Evolutionary conservation across 2,329 filamentous ascomycete genomes (phyloP).

Genomic region (Thermoascus crustaceus): DNA sequence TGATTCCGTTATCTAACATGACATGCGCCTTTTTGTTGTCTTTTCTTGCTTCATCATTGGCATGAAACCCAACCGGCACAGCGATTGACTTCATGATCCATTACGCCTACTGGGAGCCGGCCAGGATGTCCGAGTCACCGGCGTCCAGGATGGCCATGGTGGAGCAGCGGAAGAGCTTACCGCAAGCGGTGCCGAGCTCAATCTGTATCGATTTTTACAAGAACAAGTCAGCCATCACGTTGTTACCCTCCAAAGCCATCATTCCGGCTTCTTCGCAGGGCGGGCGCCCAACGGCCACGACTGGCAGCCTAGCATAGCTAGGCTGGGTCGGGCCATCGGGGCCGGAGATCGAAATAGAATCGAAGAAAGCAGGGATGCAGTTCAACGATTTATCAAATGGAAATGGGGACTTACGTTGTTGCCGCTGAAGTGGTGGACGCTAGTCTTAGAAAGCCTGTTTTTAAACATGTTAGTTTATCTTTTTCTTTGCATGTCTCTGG

Average conservation of each 20-base stretch:
- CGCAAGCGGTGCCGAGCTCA: constrained; percentile 94
- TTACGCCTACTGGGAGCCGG: constrained; percentile 13
- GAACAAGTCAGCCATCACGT: constrained; percentile 48
- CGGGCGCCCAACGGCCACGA: constrained; percentile 13
- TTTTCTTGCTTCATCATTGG: no score
- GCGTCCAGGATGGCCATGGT: constrained; percentile 96
- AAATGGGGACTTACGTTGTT: constrained; percentile 78
- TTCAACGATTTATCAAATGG: constrained; percentile 20
- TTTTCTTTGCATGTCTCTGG: no score
- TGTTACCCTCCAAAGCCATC: constrained; percentile 17
- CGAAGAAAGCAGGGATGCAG: constrained; percentile 8
- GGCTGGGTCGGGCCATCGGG: no score
- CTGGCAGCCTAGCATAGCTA: no score
- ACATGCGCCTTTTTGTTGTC: no score
- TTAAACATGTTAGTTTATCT: constrained; percentile 63
- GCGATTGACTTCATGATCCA: background rate
- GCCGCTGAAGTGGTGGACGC: constrained; percentile 94
- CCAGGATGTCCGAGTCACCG: constrained; percentile 96
- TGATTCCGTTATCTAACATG: no score
- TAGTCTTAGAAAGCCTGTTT: constrained; percentile 90
- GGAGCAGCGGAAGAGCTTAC: constrained; percentile 97
- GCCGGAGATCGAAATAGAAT: no score
- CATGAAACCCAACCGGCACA: background rate
- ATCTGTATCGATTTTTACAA: constrained; percentile 74
- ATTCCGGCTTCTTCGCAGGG: constrained; percentile 85